Percentiles rank a stretch among this genome's conserved stretches.
phyloP scores from a whole-genome alignment of 345 rosid species.

The Aquilaria malaccensis region DNA sequence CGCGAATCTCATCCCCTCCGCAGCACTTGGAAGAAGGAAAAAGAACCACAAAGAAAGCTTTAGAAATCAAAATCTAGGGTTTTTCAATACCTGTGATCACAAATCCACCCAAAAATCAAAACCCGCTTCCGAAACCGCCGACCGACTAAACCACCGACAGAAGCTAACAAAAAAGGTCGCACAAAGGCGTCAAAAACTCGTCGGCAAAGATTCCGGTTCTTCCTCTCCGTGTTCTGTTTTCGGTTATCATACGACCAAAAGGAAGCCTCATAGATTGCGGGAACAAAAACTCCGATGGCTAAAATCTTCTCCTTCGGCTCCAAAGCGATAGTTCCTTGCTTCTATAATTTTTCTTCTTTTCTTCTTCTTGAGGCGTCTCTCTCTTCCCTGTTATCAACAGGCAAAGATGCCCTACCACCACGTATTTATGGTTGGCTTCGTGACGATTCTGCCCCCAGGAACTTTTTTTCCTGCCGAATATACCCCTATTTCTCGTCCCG shows the following conservation, averaged over 20 bases:
- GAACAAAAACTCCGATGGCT: slow-evolving; percentile 8
- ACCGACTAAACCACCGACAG: slow-evolving; percentile 10
- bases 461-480: not conserved
- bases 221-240: slow-evolving; percentile 10
- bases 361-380: slow-evolving; percentile 7
- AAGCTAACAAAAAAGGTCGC: slow-evolving; percentile 8
- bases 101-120: slow-evolving; percentile 3
- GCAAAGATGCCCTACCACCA: slow-evolving; percentile 28
- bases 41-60: slow-evolving; percentile 27
- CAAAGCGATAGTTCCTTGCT: too few species aligned
- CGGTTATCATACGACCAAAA: slow-evolving; percentile 5
- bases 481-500: not conserved
- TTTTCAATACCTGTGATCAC: slow-evolving; percentile 25
- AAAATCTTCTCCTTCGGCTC: not conserved
- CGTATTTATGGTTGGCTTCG: slow-evolving; percentile 18
- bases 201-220: not conserved
- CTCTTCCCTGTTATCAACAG: slow-evolving; percentile 17
- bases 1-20: slow-evolving; percentile 3
- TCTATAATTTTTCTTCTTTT: slow-evolving; percentile 6
- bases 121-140: slow-evolving; percentile 14
- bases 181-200: slow-evolving; percentile 3
- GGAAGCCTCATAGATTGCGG: slow-evolving; percentile 6
- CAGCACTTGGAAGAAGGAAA: slow-evolving; percentile 5
- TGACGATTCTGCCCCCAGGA: slow-evolving; percentile 20
- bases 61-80: slow-evolving; percentile 29